Evolutionary conservation across 1,284 basidiomycete genomes (phyloP).

Genomic region (Naganishia albida): DNA sequence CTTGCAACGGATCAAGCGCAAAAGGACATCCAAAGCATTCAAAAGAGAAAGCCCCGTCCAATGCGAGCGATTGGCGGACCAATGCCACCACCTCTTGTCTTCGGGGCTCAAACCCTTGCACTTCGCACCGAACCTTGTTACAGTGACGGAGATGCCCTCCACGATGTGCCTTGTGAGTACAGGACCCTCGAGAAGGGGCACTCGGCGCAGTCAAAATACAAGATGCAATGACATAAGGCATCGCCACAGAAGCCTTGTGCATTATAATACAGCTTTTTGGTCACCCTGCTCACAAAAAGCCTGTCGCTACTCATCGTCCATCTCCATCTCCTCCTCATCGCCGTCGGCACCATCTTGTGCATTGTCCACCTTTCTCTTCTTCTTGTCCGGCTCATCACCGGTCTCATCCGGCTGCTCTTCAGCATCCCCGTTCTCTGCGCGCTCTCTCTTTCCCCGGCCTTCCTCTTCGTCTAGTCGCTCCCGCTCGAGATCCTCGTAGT

Average conservation of each 20-base stretch:
- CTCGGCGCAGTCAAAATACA: background rate
- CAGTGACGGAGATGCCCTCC: no score
- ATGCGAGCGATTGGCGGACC: no score
- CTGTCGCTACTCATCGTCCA: slow-evolving; percentile 48
- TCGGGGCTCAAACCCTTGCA: no score
- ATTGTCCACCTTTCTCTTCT: slow-evolving; percentile 42
- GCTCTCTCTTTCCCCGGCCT: slow-evolving; percentile 44
- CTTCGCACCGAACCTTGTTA: no score
- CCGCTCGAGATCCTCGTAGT: slow-evolving; percentile 62
- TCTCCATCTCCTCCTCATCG: slow-evolving; percentile 53
- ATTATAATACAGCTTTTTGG: slow-evolving; percentile 19
- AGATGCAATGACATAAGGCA: slow-evolving; percentile 11
- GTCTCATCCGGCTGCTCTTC: slow-evolving; percentile 57
- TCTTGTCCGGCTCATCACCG: slow-evolving; percentile 38
- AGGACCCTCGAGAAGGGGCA: no score
- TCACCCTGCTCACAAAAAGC: no score
- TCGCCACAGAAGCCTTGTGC: slow-evolving; percentile 2
- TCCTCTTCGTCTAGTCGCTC: slow-evolving; percentile 64
- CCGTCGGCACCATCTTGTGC: slow-evolving; percentile 40
- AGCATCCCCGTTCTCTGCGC: slow-evolving; percentile 64
- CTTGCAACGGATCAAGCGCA: no score
- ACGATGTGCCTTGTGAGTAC: no score
- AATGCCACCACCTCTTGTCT: no score
- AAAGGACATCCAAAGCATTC: no score
- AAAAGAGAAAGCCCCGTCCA: no score